A percentile compares a stretch with the other conserved stretches of the same genome.
Evolutionary conservation across 768 basidiomycete genomes (phyloP).

Genomic region (Cystofilobasidium macerans): DNA sequence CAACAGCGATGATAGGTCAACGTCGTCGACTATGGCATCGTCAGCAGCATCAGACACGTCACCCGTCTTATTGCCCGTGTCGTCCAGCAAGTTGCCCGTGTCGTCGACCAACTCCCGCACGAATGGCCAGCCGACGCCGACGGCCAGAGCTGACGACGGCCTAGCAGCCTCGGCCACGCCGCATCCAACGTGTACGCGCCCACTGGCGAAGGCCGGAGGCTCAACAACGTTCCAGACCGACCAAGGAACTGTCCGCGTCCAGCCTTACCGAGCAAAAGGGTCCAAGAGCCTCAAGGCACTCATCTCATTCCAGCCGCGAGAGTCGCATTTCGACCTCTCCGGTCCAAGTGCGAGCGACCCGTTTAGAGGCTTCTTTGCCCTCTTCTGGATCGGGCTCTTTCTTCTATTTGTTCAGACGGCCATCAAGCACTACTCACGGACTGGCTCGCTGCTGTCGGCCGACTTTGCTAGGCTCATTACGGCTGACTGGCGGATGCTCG

Average conservation of each 20-base stretch:
- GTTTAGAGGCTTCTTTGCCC: conserved; percentile 87
- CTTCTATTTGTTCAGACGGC: conserved; percentile 62
- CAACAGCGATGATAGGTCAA: too few relatives aligned
- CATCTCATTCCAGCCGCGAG: conserved; percentile 65
- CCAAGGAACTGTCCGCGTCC: conserved; percentile 32
- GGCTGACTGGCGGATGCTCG: conserved; percentile 67
- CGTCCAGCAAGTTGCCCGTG: too few relatives aligned
- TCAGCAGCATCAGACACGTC: too few relatives aligned
- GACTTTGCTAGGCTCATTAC: conserved; percentile 80
- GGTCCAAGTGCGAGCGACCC: conserved; percentile 73
- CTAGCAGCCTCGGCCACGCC: not conserved
- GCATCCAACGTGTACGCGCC: not conserved
- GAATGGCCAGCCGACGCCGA: too few relatives aligned
- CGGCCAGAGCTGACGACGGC: too few relatives aligned
- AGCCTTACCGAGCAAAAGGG: conserved; percentile 50
- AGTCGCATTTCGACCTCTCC: conserved; percentile 69
- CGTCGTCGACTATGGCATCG: too few relatives aligned
- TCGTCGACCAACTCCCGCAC: too few relatives aligned
- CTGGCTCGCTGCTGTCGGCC: conserved; percentile 64
- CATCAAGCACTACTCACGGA: conserved; percentile 49
- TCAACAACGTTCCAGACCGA: conserved; percentile 32
- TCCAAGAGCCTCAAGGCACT: conserved; percentile 70
- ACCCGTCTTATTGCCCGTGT: too few relatives aligned
- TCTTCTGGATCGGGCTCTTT: conserved; percentile 73
- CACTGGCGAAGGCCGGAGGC: conserved; percentile 24